These are phyloP conservation scores for Saccharomyces hybrid DNA, from an alignment of 1,139 yeast genomes.

Conservation along the genomic window DNA sequence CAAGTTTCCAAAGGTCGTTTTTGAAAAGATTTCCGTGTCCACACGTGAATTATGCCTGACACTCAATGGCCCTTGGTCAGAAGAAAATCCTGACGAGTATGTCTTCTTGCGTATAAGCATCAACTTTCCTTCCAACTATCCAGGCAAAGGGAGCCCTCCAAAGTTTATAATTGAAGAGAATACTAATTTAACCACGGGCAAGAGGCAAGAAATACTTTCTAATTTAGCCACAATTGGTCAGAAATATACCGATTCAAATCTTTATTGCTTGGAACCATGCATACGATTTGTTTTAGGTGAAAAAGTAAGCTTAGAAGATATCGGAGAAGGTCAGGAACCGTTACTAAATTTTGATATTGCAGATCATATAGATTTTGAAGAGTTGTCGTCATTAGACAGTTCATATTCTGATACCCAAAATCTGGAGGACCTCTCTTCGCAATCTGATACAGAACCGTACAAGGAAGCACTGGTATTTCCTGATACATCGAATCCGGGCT, in stretches of 20 bases:
- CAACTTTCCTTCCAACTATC: slow-evolving; percentile 65
- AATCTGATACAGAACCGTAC: slow-evolving; percentile 25
- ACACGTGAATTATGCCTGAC: slow-evolving; percentile 75
- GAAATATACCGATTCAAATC: slow-evolving; percentile 48
- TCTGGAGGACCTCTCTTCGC: slow-evolving; percentile 19
- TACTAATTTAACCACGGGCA: slow-evolving; percentile 45
- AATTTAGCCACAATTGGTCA: slow-evolving; percentile 50
- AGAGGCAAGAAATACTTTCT: slow-evolving; percentile 42
- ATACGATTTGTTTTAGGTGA: slow-evolving; percentile 79
- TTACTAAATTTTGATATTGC: slow-evolving; percentile 27
- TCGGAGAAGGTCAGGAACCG: slow-evolving; percentile 24
- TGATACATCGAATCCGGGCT: slow-evolving; percentile 11
- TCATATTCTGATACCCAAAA: slow-evolving; percentile 26
- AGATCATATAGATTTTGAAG: slow-evolving; percentile 26
- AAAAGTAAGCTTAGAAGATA: slow-evolving; percentile 45
- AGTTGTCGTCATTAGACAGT: slow-evolving; percentile 27
- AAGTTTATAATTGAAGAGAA: slow-evolving; percentile 69
- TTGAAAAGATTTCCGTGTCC: slow-evolving; percentile 82
- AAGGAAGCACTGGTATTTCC: slow-evolving; percentile 19
- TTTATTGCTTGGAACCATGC: slow-evolving; percentile 75
- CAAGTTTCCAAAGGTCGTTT: slow-evolving; percentile 77
- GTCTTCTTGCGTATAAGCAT: slow-evolving; percentile 65
- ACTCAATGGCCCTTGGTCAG: slow-evolving; percentile 65
- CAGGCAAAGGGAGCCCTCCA: slow-evolving; percentile 47
- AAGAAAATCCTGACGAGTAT: slow-evolving; percentile 40